Base-by-base conservation (phyloP, 1,284 basidiomycete genomes). In the Caloboletus firmus region DNA sequence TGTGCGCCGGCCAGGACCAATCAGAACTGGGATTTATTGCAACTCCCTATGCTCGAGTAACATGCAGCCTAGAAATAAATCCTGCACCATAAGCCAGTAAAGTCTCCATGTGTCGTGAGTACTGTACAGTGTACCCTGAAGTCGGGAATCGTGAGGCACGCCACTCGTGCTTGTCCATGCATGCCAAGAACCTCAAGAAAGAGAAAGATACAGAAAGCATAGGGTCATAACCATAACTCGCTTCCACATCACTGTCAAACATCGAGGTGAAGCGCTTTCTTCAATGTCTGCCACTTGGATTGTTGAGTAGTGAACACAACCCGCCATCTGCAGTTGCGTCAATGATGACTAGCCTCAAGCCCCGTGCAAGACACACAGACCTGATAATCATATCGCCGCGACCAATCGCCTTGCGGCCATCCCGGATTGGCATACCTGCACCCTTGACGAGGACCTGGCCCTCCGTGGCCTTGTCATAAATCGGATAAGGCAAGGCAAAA, bases 381-480 rank as follows among this genome's bases (percentile, higher is more conserved):
- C 80, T 81, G 56, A 95, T 80, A 57, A 91, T 76, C 60, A 95
- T 75, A 71, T 93, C 89, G 17, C 93, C 92, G 63, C 86, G 82
- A 51, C 84, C 83, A 61, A 85, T 77, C 7, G 80, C 74, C 59
- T 78, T 77, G n/a, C 82, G 81, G 37, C 81, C 79, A 59, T 84
- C 80, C 47, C 84, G 79, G 41, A 91, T 79, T 31, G 92, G 92
- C 92, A 95, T 95, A 15, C 93, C 93, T 64, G 88, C 89, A 37
- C 85, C 89, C 55, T 67, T 71, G 45, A 83, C 65, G 35, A 90
- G 76, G 43, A 81, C 72, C 49, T 83, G 82, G 47, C 89, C 87
- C 59, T 82, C 79, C 45, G 86, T 79, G 2, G 79, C 80, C 67
- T 83, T 83, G 60, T 89, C 80, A 51, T 72, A 67, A 64, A 83